Percentiles rank a stretch among this genome's conserved stretches.
Evolutionary conservation across 2,329 filamentous ascomycete genomes (phyloP).

Genomic region (Plectosphaerella cucumerina): DNA sequence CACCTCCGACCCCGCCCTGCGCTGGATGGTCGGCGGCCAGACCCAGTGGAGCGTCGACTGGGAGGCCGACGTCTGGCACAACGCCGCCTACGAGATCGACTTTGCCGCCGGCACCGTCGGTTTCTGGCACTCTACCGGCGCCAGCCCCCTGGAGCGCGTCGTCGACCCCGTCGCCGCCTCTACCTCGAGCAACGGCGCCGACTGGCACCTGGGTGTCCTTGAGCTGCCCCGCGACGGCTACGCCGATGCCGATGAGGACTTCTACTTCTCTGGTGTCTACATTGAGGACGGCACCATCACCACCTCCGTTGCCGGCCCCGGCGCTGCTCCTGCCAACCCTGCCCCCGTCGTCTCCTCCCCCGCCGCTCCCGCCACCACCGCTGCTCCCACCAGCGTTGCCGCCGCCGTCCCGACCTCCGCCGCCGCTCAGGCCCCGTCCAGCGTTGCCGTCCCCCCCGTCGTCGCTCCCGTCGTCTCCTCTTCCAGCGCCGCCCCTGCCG

Average conservation of each 20-base stretch:
- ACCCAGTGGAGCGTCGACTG: slow-evolving; percentile 61
- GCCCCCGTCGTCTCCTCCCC: too few species aligned
- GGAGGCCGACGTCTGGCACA: slow-evolving; percentile 65
- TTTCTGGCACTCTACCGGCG: slow-evolving; percentile 67
- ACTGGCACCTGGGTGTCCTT: slow-evolving; percentile 71
- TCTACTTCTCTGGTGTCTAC: slow-evolving; percentile 70
- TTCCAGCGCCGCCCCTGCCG: too few species aligned
- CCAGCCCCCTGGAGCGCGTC: slow-evolving; percentile 49
- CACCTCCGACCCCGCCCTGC: slow-evolving; percentile 47
- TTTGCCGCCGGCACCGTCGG: slow-evolving; percentile 58
- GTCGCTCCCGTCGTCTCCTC: too few species aligned
- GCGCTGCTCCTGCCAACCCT: not conserved
- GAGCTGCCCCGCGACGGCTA: slow-evolving; percentile 57
- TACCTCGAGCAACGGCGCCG: slow-evolving; percentile 62
- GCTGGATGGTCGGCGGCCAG: slow-evolving; percentile 60
- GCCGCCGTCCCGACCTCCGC: too few species aligned
- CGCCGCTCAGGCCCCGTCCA: too few species aligned
- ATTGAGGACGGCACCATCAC: slow-evolving; percentile 47
- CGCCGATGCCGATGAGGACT: slow-evolving; percentile 55
- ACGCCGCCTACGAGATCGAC: slow-evolving; percentile 71
- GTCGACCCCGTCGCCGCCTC: slow-evolving; percentile 56
- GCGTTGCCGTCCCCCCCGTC: too few species aligned
- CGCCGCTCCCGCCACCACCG: too few species aligned
- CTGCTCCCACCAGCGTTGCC: too few species aligned
- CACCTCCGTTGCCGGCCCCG: slow-evolving; percentile 16